Evolutionary conservation across 257 asterid species (phyloP), one percentile per base, ranked within the genome.

Genomic region (Primulina tabacum): DNA sequence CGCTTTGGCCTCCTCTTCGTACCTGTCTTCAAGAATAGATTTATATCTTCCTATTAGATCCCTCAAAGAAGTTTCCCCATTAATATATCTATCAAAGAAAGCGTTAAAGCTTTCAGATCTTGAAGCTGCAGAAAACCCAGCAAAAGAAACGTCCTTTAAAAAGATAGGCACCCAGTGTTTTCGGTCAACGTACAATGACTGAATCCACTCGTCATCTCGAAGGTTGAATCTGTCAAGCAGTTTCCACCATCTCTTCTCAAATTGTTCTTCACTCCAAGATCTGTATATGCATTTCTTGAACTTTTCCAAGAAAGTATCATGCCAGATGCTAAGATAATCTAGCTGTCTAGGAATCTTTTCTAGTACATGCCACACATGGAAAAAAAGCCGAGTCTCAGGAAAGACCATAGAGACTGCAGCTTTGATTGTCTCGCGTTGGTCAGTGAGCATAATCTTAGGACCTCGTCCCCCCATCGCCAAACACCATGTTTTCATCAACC

Each of bases 1-100:
- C 17, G 95, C 88, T 83, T 86, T 87, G 38, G 98, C 97, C 76
- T 88, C 97, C 85, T 88, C 95, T 79, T 92, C 97, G 37, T 87
- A 87, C 72, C 87, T 79, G 74, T 90, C 97, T 81, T 83, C 92
- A 28, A 90, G 84, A 73, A 87, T 68, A 38, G 82, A 78, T 79
- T 77, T 82, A 70, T 87, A 88, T 72, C 80, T 77, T 60, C 80
- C 87, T 28, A 92, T 69, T 56, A 90, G 86, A 68, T 88, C 96
- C 71, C 70, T 80, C 75, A 92, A 69, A 37, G 94, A 81, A 58
- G 88, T 87, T 68, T 92, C 97, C 32, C 67, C 75, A 14, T 76
- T 63, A 81, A 90, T 72, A 78, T 92, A 90, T 75, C 70, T 83
- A 82, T 90, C 97, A 60, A 88, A 84, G 80, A 84, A 84, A 77